Evolutionary conservation across 2,329 filamentous ascomycete species (phyloP).

Genomic region (Nemania abortiva): DNA sequence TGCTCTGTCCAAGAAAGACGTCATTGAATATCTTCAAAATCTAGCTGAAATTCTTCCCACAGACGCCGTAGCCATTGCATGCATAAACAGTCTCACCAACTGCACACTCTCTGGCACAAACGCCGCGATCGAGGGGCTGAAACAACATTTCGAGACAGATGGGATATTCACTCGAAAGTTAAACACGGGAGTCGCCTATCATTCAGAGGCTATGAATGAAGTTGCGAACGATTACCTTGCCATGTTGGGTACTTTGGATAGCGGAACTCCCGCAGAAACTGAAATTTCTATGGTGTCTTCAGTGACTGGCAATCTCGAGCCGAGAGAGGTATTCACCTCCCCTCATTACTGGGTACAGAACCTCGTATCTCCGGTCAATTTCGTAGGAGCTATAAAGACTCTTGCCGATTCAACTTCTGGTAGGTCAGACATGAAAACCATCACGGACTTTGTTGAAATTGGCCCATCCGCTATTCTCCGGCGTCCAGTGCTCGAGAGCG

Average conservation of each 20-base stretch:
- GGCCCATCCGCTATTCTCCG: slow-evolving; percentile 30
- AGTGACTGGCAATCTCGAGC: slow-evolving; percentile 3
- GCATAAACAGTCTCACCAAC: slow-evolving; percentile 49
- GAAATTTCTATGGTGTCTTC: slow-evolving; percentile 27
- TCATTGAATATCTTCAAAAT: no score
- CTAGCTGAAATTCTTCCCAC: background rate
- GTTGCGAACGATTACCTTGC: slow-evolving; percentile 40
- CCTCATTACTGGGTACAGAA: slow-evolving; percentile 49
- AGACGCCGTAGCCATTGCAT: slow-evolving; percentile 39
- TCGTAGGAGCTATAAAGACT: background rate
- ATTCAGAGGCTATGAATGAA: slow-evolving; percentile 40
- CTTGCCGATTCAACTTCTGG: background rate
- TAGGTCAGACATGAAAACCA: background rate
- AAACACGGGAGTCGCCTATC: slow-evolving; percentile 45
- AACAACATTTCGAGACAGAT: slow-evolving; percentile 34
- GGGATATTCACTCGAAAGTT: slow-evolving; percentile 47
- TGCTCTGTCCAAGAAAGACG: slow-evolving; percentile 28
- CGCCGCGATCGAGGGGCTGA: slow-evolving; percentile 40
- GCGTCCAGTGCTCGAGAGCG: slow-evolving; percentile 13
- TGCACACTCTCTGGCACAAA: slow-evolving; percentile 45
- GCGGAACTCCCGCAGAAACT: background rate
- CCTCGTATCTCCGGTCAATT: slow-evolving; percentile 37
- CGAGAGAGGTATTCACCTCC: background rate
- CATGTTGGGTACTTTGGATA: slow-evolving; percentile 1
- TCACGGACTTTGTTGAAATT: slow-evolving; percentile 24